phyloP scores from a whole-genome alignment of 176 grass and related monocot species.

The Melocanna baccifera region DNA sequence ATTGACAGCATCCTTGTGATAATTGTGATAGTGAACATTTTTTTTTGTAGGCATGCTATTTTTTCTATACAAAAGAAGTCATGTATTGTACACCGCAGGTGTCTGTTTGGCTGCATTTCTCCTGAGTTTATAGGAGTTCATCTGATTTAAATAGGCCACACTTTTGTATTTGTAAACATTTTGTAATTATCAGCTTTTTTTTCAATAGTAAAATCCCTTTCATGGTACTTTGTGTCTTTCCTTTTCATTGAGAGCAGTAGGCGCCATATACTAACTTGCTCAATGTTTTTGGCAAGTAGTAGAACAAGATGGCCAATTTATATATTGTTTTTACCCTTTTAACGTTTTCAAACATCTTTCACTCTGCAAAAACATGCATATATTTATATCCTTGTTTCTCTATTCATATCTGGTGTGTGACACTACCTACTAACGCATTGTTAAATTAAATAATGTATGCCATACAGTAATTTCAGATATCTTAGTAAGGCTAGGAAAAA shows the following conservation, averaged over 20 bases:
- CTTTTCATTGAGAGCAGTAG: constrained; percentile 19
- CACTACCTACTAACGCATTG: neutral
- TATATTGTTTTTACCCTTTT: neutral
- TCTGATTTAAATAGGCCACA: constrained; percentile 1
- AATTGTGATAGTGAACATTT: constrained; percentile 1
- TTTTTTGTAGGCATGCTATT: constrained; percentile 11
- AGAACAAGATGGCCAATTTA: neutral
- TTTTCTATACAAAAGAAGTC: neutral
- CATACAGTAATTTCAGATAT: neutral
- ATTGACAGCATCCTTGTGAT: neutral
- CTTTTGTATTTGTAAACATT: constrained; percentile 21
- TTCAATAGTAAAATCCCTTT: constrained; percentile 29
- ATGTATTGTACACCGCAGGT: neutral
- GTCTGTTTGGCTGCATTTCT: constrained; percentile 11
- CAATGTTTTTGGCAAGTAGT: constrained; percentile 15
- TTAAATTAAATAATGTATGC: neutral
- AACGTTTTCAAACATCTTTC: neutral
- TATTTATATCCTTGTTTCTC: neutral
- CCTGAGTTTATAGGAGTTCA: neutral
- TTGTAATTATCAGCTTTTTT: constrained; percentile 25
- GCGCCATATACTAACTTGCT: constrained; percentile 14
- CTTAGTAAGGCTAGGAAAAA: neutral
- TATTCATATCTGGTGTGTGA: neutral
- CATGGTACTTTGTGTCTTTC: constrained; percentile 22
- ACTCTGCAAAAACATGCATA: constrained; percentile 11